These are phyloP conservation scores for Colletotrichum kahawae DNA, from an alignment of 2,329 filamentous ascomycete genomes.

Conservation along the genomic window DNA sequence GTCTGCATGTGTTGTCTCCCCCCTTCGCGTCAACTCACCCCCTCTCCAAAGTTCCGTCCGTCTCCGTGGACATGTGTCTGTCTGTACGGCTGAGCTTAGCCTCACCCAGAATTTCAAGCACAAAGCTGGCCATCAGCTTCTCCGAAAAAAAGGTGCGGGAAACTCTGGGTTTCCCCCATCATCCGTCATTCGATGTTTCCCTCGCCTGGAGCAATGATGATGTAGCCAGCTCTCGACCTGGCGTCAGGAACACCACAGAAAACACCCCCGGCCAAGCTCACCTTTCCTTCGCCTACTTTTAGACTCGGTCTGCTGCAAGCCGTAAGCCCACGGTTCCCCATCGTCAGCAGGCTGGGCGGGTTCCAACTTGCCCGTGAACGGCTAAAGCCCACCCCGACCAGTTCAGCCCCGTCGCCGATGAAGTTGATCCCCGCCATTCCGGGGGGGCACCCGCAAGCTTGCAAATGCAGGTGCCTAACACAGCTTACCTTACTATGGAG, in stretches of 20 bases:
- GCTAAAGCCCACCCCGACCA: not conserved
- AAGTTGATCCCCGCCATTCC: not conserved
- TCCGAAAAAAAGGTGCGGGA: not conserved
- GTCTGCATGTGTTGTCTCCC: not conserved
- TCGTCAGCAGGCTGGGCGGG: not conserved
- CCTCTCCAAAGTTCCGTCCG: not conserved
- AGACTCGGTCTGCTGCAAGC: slow-evolving; percentile 8
- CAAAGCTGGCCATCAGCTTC: not conserved
- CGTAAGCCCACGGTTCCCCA: slow-evolving; percentile 2
- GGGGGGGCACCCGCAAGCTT: too few relatives aligned
- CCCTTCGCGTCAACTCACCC: not conserved
- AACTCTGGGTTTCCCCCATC: not conserved
- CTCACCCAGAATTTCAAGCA: not conserved
- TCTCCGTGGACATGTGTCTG: not conserved
- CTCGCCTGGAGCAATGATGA: not conserved
- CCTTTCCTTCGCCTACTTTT: slow-evolving; percentile 6
- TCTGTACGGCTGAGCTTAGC: slow-evolving; percentile 2
- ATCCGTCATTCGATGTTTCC: not conserved
- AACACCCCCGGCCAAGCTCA: not conserved
- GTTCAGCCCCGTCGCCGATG: not conserved
- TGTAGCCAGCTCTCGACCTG: not conserved
- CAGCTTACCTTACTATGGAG: not conserved
- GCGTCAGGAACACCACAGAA: not conserved
- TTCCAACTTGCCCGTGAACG: not conserved
- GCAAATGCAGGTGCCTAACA: not conserved